Evolutionary conservation across 2,329 filamentous ascomycete genomes (phyloP).

Genomic region (Fusarium abutilonis): DNA sequence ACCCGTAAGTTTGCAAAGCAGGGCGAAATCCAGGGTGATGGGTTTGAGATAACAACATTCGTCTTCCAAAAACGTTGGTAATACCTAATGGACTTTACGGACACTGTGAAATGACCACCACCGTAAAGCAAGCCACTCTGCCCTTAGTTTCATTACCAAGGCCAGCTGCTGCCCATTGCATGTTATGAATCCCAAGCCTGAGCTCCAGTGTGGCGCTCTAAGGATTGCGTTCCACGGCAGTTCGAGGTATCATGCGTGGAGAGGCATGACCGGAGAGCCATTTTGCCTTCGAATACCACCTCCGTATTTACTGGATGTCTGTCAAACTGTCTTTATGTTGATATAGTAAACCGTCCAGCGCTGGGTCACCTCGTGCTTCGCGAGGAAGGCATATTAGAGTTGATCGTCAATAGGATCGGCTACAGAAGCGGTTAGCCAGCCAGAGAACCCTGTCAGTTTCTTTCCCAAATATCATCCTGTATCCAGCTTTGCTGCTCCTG

Average conservation of each 20-base stretch:
- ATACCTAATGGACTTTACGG: neutral
- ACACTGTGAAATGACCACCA: neutral
- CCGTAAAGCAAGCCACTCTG: neutral
- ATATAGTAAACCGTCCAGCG: no score
- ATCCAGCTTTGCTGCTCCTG: neutral
- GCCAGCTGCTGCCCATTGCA: constrained; percentile 12
- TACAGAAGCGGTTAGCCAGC: constrained; percentile 1
- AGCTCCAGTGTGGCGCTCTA: constrained; percentile 5
- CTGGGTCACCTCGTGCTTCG: no score
- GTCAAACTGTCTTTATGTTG: no score
- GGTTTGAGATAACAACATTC: constrained; percentile 13
- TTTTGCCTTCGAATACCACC: neutral
- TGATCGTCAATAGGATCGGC: constrained; percentile 5
- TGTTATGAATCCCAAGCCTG: neutral
- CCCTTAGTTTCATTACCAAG: constrained; percentile 1
- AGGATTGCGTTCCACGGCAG: constrained; percentile 1
- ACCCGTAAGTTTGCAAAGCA: neutral
- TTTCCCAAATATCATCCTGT: constrained; percentile 1
- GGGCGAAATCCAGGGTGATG: constrained; percentile 12
- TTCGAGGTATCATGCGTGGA: neutral
- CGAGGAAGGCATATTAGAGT: no score
- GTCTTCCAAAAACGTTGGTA: neutral
- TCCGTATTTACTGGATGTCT: no score
- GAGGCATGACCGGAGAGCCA: constrained; percentile 3
- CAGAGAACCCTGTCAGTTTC: neutral